Evolutionary conservation across 2,329 filamentous ascomycete species (phyloP), one percentile per base, ranked within the genome.

Genomic region (Hymenoscyphus occultus): DNA sequence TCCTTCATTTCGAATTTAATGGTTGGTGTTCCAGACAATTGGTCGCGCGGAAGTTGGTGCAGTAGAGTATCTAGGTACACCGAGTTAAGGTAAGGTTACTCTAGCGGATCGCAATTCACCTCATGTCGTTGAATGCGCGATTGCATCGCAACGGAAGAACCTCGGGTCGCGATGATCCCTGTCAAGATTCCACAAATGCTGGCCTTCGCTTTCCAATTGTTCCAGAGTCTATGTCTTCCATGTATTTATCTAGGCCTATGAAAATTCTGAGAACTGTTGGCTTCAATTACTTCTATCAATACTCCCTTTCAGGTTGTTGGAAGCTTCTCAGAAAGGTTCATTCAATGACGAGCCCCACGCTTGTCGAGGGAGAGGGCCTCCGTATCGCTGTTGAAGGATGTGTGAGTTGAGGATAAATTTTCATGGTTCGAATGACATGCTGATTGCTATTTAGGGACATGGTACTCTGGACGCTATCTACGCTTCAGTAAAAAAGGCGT

Each of bases 391-490:
- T 96, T 5, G 91, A 96, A 81, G 93, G 93, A 72, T 97, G 93
- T 76, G 91, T 93, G 81, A 78, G 89, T 80, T 54, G 31, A 28
- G 14, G 35, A 35, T 35, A 35, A 51, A 39, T 28, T 13, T 10
- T 12, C n/a, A 28, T 54, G 48, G 9, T 54, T 54, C 22, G 12
- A 19, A 54, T 54, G 2, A 67, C 62, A 59, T 51, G 64, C 39
- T 62, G 19, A 14, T 16, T 13, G 22, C 14, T 32, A 42, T 13
- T 5, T 65, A 95, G 91, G 94, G 94, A 65, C 95, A 99, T 79
- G 95, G 95, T 69, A 92, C 89, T 0, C 86, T 99, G 61, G 86
- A 98, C 76, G 90, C 92, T 64, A 98, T 99, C 71, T 99, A 98
- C 77, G 86, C 90, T 0, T 89, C 91, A 0, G 86, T 96, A 32